Base-by-base conservation (phyloP, 768 basidiomycete genomes). In the Mycena metata region DNA sequence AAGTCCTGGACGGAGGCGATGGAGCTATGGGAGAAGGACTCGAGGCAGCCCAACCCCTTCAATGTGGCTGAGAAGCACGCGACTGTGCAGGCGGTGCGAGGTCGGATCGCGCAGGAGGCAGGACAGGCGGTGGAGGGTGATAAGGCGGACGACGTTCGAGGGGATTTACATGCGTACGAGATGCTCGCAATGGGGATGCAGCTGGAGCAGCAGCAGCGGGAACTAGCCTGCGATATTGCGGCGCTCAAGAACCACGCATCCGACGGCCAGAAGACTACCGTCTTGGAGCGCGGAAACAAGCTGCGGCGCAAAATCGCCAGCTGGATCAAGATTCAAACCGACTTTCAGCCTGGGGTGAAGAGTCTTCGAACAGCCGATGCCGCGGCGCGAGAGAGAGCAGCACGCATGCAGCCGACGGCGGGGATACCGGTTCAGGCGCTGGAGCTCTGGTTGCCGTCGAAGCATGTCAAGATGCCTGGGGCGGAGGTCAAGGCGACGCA, bases 381-480 rank as follows among this genome's bases (percentile, higher is more conserved):
- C 19, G 4, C 21, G 46, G 50, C 26, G 21, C 47, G 50, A 2
- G 36, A 9, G 33, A 9, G 23, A 10, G 60, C 60, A 5, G 46
- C 60, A 13, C 24, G 23, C 6, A 13, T 41, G 35, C 60, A 39
- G 46, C 60, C 60, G 4, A 50, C 19, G 2, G 26, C 24, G 24
- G 50, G 26, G 15, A 35, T 51, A 5, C 5, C 17, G 46, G 47
- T 61, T 13, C 21, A 61, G 2, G 35, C 11, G 11, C 5, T 61
- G 23, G 36, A 61, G 36, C 67, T 78, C 0, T 76, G 70, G 71
- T 64, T 78, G 13, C 77, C 76, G 9, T 78, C 76, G 6, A 46
- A 6, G 68, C 69, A n/a, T 66, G 76, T 36, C n/a, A 66, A 11
- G 5, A 45, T 4, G n/a, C 47, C 47, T 5, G 26, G 60, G 23